A percentile compares a stretch with the other conserved stretches of the same genome.
These are phyloP conservation scores for Myriosclerotinia duriaeana DNA, from an alignment of 2,329 filamentous ascomycete species.

Conservation along the genomic window DNA sequence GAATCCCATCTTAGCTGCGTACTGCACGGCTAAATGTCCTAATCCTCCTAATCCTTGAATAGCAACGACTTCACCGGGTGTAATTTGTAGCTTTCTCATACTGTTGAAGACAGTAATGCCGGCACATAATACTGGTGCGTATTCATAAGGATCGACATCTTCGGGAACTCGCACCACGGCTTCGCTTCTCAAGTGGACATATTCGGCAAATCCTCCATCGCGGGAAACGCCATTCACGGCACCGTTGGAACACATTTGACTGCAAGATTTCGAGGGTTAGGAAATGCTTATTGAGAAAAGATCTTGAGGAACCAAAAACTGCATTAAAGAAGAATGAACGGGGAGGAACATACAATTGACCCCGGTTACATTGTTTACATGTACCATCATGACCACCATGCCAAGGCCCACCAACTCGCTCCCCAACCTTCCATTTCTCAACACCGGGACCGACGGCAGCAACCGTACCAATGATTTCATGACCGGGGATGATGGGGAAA, in stretches of 20 bases:
- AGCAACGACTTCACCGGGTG: conserved; percentile 54
- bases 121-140: conserved; percentile 62
- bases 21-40: conserved; percentile 76
- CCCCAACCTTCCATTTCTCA: conserved; percentile 59
- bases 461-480: conserved; percentile 69
- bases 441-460: conserved; percentile 59
- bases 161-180: conserved; percentile 57
- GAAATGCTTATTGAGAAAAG: background rate
- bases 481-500: conserved; percentile 65
- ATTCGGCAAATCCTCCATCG: conserved; percentile 69
- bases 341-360: conserved; percentile 40
- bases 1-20: conserved; percentile 74
- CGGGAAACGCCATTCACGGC: conserved; percentile 63
- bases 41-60: conserved; percentile 72
- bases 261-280: background rate
- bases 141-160: conserved; percentile 52
- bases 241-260: conserved; percentile 64
- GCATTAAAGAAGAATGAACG: background rate
- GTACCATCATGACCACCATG: conserved; percentile 60
- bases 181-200: conserved; percentile 59
- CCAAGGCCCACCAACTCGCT: conserved; percentile 67
- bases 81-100: conserved; percentile 54
- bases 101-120: conserved; percentile 64
- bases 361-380: conserved; percentile 63
- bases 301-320: background rate